A percentile compares a stretch with the other conserved stretches of the same genome.
phyloP scores from a whole-genome alignment of 108 stramenopile species.

The Schizochytrium sp. region DNA sequence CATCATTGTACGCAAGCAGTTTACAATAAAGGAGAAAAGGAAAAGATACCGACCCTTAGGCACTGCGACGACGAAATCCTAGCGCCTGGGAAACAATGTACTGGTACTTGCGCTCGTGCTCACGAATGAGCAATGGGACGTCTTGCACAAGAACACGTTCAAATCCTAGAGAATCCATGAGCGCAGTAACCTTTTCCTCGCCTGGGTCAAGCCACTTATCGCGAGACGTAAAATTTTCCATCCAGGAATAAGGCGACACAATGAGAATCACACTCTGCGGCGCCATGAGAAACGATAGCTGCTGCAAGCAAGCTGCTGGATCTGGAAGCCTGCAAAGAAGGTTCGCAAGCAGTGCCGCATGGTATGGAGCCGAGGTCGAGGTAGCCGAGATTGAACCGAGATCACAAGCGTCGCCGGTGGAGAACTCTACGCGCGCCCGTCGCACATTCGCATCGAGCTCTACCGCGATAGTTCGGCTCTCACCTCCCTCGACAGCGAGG shows the following conservation, averaged over 20 bases:
- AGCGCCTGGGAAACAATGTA: slow-evolving; percentile 82
- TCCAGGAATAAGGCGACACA: slow-evolving; percentile 84
- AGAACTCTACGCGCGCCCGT: slow-evolving; percentile 63
- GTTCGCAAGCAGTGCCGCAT: slow-evolving; percentile 77
- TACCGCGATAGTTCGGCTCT: neutral
- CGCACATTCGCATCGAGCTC: slow-evolving; percentile 67
- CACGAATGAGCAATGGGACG: slow-evolving; percentile 80
- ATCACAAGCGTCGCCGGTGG: slow-evolving; percentile 72
- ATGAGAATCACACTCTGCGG: slow-evolving; percentile 77
- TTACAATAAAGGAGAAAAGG: too few species aligned
- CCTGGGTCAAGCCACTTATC: slow-evolving; percentile 57
- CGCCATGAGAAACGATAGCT: slow-evolving; percentile 38
- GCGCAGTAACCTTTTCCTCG: slow-evolving; percentile 52
- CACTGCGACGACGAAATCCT: slow-evolving; percentile 61
- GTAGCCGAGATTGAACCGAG: neutral
- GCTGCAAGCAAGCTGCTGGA: slow-evolving; percentile 50
- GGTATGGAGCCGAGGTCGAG: slow-evolving; percentile 41
- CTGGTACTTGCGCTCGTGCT: slow-evolving; percentile 84
- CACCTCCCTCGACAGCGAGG: neutral
- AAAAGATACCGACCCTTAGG: too few species aligned
- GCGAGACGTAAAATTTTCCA: slow-evolving; percentile 75
- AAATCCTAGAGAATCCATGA: slow-evolving; percentile 71
- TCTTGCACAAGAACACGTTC: slow-evolving; percentile 69
- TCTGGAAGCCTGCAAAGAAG: slow-evolving; percentile 81
- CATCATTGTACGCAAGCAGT: too few species aligned